These are phyloP conservation scores for Rostrohypoxylon terebratum DNA, from an alignment of 495 filamentous ascomycete genomes.

Conservation along the genomic window DNA sequence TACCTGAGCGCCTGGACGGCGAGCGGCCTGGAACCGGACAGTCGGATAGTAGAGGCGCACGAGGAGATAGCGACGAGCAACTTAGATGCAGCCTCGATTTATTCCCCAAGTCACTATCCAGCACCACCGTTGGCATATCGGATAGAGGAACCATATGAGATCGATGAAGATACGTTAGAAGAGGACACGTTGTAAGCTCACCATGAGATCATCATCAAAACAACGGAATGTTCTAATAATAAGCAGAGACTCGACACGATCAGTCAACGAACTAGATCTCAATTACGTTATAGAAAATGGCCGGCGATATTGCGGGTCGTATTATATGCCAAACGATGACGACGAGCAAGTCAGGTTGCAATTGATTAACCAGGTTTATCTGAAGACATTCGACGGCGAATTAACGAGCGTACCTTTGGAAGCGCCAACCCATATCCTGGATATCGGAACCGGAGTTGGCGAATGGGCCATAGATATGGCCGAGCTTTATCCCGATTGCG, in stretches of 20 bases:
- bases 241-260: conserved; percentile 60
- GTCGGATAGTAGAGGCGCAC: conserved; percentile 35
- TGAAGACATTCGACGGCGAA: conserved; percentile 68
- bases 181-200: conserved; percentile 58
- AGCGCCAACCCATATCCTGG: conserved; percentile 68
- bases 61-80: conserved; percentile 42
- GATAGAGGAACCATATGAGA: conserved; percentile 43
- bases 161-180: conserved; percentile 51
- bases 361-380: conserved; percentile 73
- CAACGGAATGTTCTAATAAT: conserved; percentile 18
- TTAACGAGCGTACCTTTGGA: conserved; percentile 70
- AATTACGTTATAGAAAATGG: conserved; percentile 71
- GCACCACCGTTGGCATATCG: conserved; percentile 43
- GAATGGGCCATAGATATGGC: conserved; percentile 83
- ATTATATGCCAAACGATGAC: conserved; percentile 83
- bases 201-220: neutral
- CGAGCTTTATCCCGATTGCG: conserved; percentile 69
- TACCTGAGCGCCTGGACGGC: conserved; percentile 46
- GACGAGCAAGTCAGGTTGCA: conserved; percentile 77
- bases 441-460: conserved; percentile 75
- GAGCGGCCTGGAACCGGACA: conserved; percentile 32
- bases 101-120: conserved; percentile 52
- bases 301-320: conserved; percentile 74
- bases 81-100: conserved; percentile 45
- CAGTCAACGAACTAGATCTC: conserved; percentile 67